A percentile compares a stretch with the other conserved stretches of the same genome.
phyloP scores from a whole-genome alignment of 2,329 filamentous ascomycete genomes.

The Aureobasidium uvarum region DNA sequence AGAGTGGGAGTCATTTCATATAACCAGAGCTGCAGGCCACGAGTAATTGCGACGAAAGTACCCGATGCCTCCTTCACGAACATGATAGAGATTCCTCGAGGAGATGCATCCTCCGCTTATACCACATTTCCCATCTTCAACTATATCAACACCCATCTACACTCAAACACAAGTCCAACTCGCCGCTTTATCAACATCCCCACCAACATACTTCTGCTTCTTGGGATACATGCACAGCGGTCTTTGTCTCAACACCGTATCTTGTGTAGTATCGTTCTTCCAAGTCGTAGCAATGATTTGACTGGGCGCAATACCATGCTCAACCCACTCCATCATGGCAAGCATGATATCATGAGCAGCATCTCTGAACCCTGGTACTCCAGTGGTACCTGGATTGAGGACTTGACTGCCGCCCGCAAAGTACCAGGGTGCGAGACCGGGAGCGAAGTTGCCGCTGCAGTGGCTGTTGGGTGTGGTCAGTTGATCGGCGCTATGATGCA shows the following conservation, averaged over 20 bases:
- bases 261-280: conserved; percentile 34
- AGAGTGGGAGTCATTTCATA: too few relatives aligned
- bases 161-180: conserved; percentile 32
- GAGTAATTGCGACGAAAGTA: too few relatives aligned
- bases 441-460: conserved; percentile 40
- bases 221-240: conserved; percentile 39
- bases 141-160: not conserved
- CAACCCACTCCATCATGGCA: conserved; percentile 43
- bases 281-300: conserved; percentile 40
- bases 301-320: conserved; percentile 41
- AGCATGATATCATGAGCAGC: conserved; percentile 39
- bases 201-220: conserved; percentile 35
- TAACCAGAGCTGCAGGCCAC: too few relatives aligned
- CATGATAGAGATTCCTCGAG: too few relatives aligned
- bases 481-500: not conserved
- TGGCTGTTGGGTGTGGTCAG: conserved; percentile 32
- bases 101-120: too few relatives aligned
- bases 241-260: conserved; percentile 38
- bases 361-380: conserved; percentile 38
- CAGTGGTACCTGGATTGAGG: conserved; percentile 31
- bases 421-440: conserved; percentile 45
- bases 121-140: too few relatives aligned
- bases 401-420: conserved; percentile 43
- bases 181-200: conserved; percentile 34
- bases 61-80: too few relatives aligned